A percentile compares a stretch with the other conserved stretches of the same genome.
These are phyloP conservation scores for Alternaria ethzedia DNA, from an alignment of 2,329 filamentous ascomycete species.

Conservation along the genomic window DNA sequence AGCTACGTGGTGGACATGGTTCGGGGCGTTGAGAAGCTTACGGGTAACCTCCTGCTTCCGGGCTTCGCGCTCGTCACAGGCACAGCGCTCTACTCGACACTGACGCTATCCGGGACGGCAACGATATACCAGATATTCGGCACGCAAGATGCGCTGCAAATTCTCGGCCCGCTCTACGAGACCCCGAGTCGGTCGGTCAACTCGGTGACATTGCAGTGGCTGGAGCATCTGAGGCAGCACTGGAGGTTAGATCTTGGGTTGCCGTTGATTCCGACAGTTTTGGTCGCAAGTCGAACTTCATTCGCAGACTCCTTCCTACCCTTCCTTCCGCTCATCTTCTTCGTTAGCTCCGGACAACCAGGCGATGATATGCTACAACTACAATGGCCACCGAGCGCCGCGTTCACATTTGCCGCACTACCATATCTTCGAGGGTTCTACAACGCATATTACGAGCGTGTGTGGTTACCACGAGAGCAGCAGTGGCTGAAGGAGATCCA, in stretches of 20 bases:
- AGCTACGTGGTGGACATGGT: conserved; percentile 74
- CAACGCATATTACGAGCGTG: conserved; percentile 65
- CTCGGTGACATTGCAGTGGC: conserved; percentile 42
- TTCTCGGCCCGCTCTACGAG: conserved; percentile 55
- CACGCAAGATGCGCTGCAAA: conserved; percentile 62
- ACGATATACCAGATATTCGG: conserved; percentile 72
- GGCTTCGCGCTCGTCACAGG: conserved; percentile 64
- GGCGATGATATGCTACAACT: conserved; percentile 56
- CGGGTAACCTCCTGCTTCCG: conserved; percentile 68
- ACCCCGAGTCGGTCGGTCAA: conserved; percentile 38
- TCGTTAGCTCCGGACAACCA: conserved; percentile 59
- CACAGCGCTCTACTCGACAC: conserved; percentile 51
- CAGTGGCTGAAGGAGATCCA: conserved; percentile 69
- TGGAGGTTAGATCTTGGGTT: conserved; percentile 65
- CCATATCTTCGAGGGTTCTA: conserved; percentile 71
- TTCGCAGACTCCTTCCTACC: conserved; percentile 69
- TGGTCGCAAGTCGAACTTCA: conserved; percentile 71
- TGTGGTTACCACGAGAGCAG: conserved; percentile 64
- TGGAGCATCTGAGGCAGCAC: conserved; percentile 44
- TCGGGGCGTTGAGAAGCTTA: conserved; percentile 64
- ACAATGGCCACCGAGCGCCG: conserved; percentile 71
- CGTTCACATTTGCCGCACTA: conserved; percentile 69
- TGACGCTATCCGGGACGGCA: conserved; percentile 65
- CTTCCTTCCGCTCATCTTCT: conserved; percentile 67
- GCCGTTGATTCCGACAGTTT: conserved; percentile 70